Evolutionary conservation across 768 basidiomycete genomes (phyloP), one percentile per base, ranked within the genome.

Genomic region (Leccinum broughii): DNA sequence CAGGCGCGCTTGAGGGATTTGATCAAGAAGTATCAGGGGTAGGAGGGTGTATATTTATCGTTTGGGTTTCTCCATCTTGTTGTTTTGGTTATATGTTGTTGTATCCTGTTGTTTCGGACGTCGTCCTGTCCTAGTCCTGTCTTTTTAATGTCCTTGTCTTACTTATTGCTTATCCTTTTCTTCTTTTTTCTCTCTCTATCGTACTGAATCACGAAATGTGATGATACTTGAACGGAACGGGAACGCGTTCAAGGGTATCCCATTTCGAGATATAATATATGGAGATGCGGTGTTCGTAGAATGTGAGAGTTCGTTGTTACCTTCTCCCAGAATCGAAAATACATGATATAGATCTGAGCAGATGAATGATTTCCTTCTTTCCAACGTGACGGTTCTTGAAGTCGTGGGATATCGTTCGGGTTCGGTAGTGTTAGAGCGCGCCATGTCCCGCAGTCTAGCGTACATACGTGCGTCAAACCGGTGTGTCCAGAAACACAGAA

Each of bases 21-120:
- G 62, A 92, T 92, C 70, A 88, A 86, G 82, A 89, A 90, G 67
- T 93, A 92, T 70, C 90, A 93, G 74, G 77, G 78, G 34, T 72
- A 64, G 39, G n/a, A 44, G 39, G 39, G 8, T 13, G 8, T 37
- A 5, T 24, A 22, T 15, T 9, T 15, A 20, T 28, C 22, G 15
- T 35, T 1, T 50, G 22, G 3, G 6, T 49, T 13, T 15, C 6
- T 32, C 32, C 10, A 34, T 48, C 20, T 34, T 24, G 26, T 6
- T 30, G 39, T 48, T 32, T 14, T 30, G 46, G 24, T 30, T 41
- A 20, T 50, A 11, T 17, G 34, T 20, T 46, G 13, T 32, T 44
- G 14, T 32, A 13, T 54, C 34, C n/a, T 44, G 17, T 57, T 51
- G 55, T 20, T 48, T 30, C 8, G 56, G 60, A 59, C 35, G 6